Base-by-base conservation (phyloP, 2,329 filamentous ascomycete genomes). In the Fusarium tanahbumbuense region DNA sequence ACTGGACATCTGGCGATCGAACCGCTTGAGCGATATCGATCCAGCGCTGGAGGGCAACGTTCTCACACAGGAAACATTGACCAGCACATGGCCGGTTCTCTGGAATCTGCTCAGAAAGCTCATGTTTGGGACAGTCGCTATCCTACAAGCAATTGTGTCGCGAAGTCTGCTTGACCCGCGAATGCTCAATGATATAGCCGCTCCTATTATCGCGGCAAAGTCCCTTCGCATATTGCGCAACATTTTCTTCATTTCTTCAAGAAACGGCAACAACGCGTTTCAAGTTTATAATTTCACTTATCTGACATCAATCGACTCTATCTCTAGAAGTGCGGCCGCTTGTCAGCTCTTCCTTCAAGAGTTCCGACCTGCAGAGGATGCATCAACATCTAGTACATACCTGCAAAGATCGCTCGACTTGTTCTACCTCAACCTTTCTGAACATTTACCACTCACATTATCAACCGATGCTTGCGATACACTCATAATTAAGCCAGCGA, bases 211-310 rank as follows among this genome's bases (percentile, higher is more conserved):
- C 18, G 92, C 93, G 8, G 83, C 88, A 47, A 92, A 92, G 77
- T 88, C 90, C 2, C 84, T 97, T 18, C 89, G 91, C 65, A 89
- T 88, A 15, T 86, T 97, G 13, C 89, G 93, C 28, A 91, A 93
- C 74, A 82, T 97, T 22, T 93, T 90, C 79, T 97, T 97, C 78
- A 89, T 97, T 67, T 93, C 93, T 1, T 90, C 89, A 16, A 87
- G 92, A 41, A 86, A 92, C 58, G 91, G 91, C 22, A 89, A 91
- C 59, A 88, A 87, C 65, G 86, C 89, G 3, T 97, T 97, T 74
- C 93, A 94, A 56, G 92, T 93, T 61, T 95, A 97, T 79, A 89
- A 87, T 3, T 97, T 97, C 76, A 91, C 93, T 27, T 93, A 94
- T 74, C 85, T 97, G 23, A 89, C 92, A 2, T 90, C 93, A 6